phyloP scores from a whole-genome alignment of 2,329 filamentous ascomycete species.

The Lizonia empirigonia region DNA sequence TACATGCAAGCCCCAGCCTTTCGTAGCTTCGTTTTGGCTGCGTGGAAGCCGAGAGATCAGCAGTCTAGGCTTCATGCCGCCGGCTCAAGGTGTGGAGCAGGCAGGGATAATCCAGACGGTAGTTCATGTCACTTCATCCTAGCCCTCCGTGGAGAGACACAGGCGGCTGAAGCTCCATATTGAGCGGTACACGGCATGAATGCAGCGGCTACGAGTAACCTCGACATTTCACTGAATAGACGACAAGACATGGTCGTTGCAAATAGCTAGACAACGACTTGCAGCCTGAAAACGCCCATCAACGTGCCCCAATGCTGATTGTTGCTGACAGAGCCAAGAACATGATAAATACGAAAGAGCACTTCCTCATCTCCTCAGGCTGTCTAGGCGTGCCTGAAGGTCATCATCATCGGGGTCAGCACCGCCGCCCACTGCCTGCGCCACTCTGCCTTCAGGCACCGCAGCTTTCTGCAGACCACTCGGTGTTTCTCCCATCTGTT shows the following conservation, averaged over 20 bases:
- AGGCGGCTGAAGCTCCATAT: constrained; percentile 5
- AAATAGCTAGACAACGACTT: neutral
- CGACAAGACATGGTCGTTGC: too few relatives aligned
- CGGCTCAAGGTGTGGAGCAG: constrained; percentile 15
- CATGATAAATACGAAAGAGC: neutral
- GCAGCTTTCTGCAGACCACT: constrained; percentile 76
- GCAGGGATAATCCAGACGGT: constrained; percentile 13
- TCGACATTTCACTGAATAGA: too few relatives aligned
- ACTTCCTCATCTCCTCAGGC: constrained; percentile 64
- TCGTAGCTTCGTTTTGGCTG: constrained; percentile 5
- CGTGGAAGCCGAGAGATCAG: constrained; percentile 11
- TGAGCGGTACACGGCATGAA: constrained; percentile 5
- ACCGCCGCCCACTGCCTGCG: constrained; percentile 81
- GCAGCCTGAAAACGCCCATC: neutral
- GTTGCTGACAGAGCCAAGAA: neutral
- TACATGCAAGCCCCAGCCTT: constrained; percentile 3
- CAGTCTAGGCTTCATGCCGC: constrained; percentile 11
- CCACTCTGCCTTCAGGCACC: constrained; percentile 76
- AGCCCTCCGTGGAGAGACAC: constrained; percentile 11
- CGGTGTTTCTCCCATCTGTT: constrained; percentile 88
- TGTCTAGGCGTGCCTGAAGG: constrained; percentile 90
- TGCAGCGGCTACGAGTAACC: neutral
- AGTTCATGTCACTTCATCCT: constrained; percentile 15
- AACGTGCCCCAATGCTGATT: neutral
- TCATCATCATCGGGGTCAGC: constrained; percentile 87